phyloP scores from a whole-genome alignment of 2,329 filamentous ascomycete species.

The Pseudocercospora fijiensis region DNA sequence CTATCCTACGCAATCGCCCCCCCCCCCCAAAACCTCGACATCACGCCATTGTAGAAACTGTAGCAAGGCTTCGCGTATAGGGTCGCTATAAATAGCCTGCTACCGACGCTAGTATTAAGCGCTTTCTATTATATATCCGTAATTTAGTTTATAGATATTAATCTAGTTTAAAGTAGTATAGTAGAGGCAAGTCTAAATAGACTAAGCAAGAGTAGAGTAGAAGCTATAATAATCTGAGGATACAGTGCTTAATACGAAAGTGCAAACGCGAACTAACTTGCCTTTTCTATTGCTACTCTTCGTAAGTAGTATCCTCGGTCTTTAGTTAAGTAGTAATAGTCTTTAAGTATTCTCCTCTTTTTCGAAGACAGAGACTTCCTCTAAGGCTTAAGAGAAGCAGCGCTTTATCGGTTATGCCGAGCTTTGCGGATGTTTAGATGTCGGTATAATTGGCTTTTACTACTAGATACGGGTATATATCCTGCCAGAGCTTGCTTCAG shows the following conservation, averaged over 20 bases:
- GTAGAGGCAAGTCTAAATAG: background rate
- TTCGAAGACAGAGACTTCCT: background rate
- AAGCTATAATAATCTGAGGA: background rate
- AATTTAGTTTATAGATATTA: constrained; percentile 6
- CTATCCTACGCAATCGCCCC: constrained; percentile 23
- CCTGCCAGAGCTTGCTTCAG: background rate
- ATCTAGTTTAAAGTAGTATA: background rate
- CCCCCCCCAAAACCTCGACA: constrained; percentile 5
- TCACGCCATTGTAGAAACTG: constrained; percentile 17
- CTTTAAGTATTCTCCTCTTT: background rate
- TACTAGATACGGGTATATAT: background rate
- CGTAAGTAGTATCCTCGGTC: background rate
- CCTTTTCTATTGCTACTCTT: background rate
- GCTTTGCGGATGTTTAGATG: background rate
- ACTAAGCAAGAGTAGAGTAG: background rate
- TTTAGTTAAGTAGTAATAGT: background rate
- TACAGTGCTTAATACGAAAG: background rate
- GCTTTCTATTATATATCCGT: constrained; percentile 21
- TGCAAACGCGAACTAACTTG: background rate
- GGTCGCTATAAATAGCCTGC: constrained; percentile 11
- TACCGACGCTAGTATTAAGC: constrained; percentile 23
- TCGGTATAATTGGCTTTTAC: background rate
- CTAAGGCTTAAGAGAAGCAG: background rate
- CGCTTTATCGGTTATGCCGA: background rate
- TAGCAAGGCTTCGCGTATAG: constrained; percentile 26